A percentile compares a stretch with the other conserved stretches of the same genome.
These are phyloP conservation scores for Candida nitratophila DNA, from an alignment of 805 yeast genomes.

Conservation along the genomic window DNA sequence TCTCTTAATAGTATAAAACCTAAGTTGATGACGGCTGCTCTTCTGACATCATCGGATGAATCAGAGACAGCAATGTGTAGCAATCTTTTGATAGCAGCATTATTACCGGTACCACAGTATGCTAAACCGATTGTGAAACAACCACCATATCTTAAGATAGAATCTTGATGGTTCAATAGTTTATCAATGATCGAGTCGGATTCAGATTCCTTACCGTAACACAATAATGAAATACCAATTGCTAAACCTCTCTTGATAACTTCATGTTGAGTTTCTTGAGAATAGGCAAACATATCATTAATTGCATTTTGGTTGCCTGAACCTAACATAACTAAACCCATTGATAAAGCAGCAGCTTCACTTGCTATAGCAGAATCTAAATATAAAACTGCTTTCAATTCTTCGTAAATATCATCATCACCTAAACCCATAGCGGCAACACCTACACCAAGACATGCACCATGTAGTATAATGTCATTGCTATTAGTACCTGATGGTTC, in stretches of 20 bases:
- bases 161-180: slow-evolving; percentile 66
- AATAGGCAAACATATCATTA: slow-evolving; percentile 81
- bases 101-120: slow-evolving; percentile 93
- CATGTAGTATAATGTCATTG: slow-evolving; percentile 82
- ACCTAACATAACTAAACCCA: slow-evolving; percentile 95
- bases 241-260: slow-evolving; percentile 91
- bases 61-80: slow-evolving; percentile 94
- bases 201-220: slow-evolving; percentile 77
- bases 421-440: slow-evolving; percentile 94
- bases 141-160: slow-evolving; percentile 91
- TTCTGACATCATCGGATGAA: slow-evolving; percentile 91
- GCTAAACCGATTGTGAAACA: slow-evolving; percentile 92
- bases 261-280: slow-evolving; percentile 94
- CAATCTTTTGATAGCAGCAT: slow-evolving; percentile 75
- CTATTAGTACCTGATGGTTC: slow-evolving; percentile 34
- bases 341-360: slow-evolving; percentile 92
- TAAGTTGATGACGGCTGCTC: slow-evolving; percentile 87
- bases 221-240: slow-evolving; percentile 79
- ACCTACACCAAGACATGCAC: slow-evolving; percentile 93
- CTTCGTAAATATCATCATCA: slow-evolving; percentile 67
- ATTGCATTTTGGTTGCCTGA: slow-evolving; percentile 65
- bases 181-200: slow-evolving; percentile 65
- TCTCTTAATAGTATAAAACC: slow-evolving; percentile 90
- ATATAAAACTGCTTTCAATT: slow-evolving; percentile 74
- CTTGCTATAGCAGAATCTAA: slow-evolving; percentile 92